phyloP scores from a whole-genome alignment of 2,329 filamentous ascomycete species.

The Aspergillus transmontanensis region DNA sequence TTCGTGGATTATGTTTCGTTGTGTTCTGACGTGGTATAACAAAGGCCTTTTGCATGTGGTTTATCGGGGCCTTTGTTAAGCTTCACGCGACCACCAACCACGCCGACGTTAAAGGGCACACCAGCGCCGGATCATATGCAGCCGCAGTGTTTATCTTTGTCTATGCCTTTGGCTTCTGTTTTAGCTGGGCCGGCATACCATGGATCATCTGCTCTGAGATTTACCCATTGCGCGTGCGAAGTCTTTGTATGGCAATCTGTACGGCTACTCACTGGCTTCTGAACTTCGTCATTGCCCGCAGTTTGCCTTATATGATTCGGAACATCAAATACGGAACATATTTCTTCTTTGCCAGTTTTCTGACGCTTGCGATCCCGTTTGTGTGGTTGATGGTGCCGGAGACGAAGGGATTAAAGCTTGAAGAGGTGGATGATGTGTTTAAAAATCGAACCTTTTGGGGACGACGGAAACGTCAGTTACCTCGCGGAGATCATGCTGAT shows the following conservation, averaged over 20 bases:
- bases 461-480: not conserved
- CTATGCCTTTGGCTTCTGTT: conserved; percentile 66
- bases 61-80: conserved; percentile 55
- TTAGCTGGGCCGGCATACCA: conserved; percentile 59
- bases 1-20: not conserved
- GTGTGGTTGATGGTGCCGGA: conserved; percentile 32
- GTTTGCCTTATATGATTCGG: conserved; percentile 63
- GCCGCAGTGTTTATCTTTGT: conserved; percentile 59
- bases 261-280: conserved; percentile 72
- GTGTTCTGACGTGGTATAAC: not conserved
- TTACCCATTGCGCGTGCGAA: conserved; percentile 64
- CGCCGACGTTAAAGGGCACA: not conserved
- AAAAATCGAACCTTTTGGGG: not conserved
- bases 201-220: conserved; percentile 74
- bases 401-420: conserved; percentile 32
- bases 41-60: conserved; percentile 54
- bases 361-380: conserved; percentile 19
- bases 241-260: conserved; percentile 66
- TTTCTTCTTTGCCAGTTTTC: conserved; percentile 22
- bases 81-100: not conserved
- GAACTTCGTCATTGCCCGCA: conserved; percentile 69
- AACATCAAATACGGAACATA: conserved; percentile 24
- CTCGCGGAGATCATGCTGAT: not conserved
- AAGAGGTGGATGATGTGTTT: conserved; percentile 27
- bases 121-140: not conserved